phyloP scores from a whole-genome alignment of 1,139 yeast genomes.

The Yamadazyma songkhlaensis region DNA sequence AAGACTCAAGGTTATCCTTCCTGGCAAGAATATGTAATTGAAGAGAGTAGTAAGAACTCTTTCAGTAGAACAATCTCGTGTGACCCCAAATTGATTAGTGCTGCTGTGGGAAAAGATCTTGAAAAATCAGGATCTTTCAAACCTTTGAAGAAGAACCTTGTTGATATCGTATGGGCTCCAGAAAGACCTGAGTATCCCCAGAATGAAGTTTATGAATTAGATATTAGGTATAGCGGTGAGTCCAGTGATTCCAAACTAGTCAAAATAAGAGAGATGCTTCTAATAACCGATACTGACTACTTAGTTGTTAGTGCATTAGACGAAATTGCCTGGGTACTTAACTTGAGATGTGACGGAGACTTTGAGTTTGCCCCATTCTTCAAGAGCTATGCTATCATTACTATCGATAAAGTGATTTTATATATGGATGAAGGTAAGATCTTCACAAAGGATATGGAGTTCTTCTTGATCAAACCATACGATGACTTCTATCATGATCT shows the following conservation, averaged over 20 bases:
- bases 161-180: conserved; percentile 41
- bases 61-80: conserved; percentile 35
- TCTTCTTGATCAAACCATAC: conserved; percentile 27
- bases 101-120: conserved; percentile 29
- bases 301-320: conserved; percentile 43
- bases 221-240: conserved; percentile 41
- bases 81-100: conserved; percentile 33
- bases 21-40: conserved; percentile 34
- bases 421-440: conserved; percentile 38
- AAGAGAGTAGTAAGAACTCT: conserved; percentile 23
- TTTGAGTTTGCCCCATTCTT: conserved; percentile 49
- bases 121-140: conserved; percentile 23
- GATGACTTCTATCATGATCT: conserved; percentile 29
- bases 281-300: conserved; percentile 18
- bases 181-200: conserved; percentile 30
- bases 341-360: conserved; percentile 43
- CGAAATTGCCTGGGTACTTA: conserved; percentile 53
- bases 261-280: conserved; percentile 22
- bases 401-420: conserved; percentile 25
- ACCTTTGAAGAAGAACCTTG: conserved; percentile 32
- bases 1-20: conserved; percentile 30
- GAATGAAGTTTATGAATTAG: conserved; percentile 35
- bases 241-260: conserved; percentile 26
- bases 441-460: conserved; percentile 8
- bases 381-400: conserved; percentile 42